These are phyloP conservation scores for Coemansia sp. DNA, from an alignment of 192 early-diverging fungal genomes.

Conservation along the genomic window DNA sequence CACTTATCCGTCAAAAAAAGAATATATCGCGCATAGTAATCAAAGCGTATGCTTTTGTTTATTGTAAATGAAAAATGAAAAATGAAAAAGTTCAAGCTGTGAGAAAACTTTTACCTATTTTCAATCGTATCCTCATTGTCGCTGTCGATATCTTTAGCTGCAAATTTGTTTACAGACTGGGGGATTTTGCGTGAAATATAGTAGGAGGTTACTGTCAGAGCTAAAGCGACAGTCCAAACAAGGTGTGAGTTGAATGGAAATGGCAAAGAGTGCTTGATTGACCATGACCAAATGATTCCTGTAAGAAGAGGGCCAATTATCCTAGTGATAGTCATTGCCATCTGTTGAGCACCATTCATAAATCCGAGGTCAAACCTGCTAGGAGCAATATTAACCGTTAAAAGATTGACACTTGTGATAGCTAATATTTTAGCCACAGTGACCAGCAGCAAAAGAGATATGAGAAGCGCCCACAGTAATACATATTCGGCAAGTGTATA, in stretches of 20 bases:
- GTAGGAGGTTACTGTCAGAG: conserved; percentile 5
- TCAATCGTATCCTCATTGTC: neutral
- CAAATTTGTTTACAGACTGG: conserved; percentile 37
- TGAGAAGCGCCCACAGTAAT: neutral
- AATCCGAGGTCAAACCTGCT: conserved; percentile 27
- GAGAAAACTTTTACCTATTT: too few relatives aligned
- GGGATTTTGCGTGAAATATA: conserved; percentile 20
- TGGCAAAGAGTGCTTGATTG: conserved; percentile 29
- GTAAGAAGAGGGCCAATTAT: conserved; percentile 31
- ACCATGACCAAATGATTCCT: conserved; percentile 32
- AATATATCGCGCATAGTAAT: too few relatives aligned
- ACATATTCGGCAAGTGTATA: neutral
- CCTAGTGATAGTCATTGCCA: conserved; percentile 23
- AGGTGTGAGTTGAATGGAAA: conserved; percentile 47
- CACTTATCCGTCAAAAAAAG: too few relatives aligned
- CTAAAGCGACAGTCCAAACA: conserved; percentile 33
- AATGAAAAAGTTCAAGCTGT: too few relatives aligned
- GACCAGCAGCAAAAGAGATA: neutral
- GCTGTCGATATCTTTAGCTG: conserved; percentile 7
- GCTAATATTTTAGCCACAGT: conserved; percentile 1
- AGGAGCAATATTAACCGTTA: conserved; percentile 41
- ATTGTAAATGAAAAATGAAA: too few relatives aligned
- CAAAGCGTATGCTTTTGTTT: too few relatives aligned
- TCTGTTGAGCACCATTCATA: conserved; percentile 44
- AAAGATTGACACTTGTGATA: conserved; percentile 20